phyloP scores from a whole-genome alignment of 345 rosid species.

The Kandelia obovata region DNA sequence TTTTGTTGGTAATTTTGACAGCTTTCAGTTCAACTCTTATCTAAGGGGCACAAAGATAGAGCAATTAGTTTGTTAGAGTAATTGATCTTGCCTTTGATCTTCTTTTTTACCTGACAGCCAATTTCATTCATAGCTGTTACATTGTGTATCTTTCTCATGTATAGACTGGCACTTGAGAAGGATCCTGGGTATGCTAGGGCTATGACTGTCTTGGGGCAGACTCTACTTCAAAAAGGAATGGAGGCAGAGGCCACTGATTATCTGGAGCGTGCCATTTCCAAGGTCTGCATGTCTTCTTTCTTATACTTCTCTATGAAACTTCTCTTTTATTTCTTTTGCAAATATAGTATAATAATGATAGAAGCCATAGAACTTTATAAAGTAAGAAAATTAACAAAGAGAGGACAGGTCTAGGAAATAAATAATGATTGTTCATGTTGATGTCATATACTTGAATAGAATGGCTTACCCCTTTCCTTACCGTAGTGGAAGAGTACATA shows the following conservation, averaged over 20 bases:
- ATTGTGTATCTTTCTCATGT: slow-evolving; percentile 11
- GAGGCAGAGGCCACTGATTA: slow-evolving; percentile 52
- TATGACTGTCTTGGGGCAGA: slow-evolving; percentile 66
- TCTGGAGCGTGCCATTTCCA: slow-evolving; percentile 68
- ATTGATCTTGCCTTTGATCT: slow-evolving; percentile 1
- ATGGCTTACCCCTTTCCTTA: too few species aligned
- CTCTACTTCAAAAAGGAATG: slow-evolving; percentile 54
- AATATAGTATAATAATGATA: too few species aligned
- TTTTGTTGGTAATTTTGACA: slow-evolving; percentile 35
- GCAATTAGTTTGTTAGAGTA: slow-evolving; percentile 63
- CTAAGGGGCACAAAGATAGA: slow-evolving; percentile 47
- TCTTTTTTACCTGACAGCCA: not conserved
- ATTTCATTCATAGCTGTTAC: not conserved
- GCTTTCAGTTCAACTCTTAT: slow-evolving; percentile 62
- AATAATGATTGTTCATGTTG: too few species aligned
- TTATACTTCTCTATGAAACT: not conserved
- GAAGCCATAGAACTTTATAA: too few species aligned
- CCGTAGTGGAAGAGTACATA: too few species aligned
- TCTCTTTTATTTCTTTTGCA: too few species aligned
- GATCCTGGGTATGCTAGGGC: slow-evolving; percentile 65
- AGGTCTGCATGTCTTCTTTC: slow-evolving; percentile 36
- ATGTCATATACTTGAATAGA: too few species aligned
- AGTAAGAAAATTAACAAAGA: too few species aligned
- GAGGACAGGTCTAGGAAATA: too few species aligned
- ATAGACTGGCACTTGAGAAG: slow-evolving; percentile 69